A percentile compares a stretch with the other conserved stretches of the same genome.
Evolutionary conservation across 2,329 filamentous ascomycete genomes (phyloP).

Genomic region (Hypoxylon sp.): DNA sequence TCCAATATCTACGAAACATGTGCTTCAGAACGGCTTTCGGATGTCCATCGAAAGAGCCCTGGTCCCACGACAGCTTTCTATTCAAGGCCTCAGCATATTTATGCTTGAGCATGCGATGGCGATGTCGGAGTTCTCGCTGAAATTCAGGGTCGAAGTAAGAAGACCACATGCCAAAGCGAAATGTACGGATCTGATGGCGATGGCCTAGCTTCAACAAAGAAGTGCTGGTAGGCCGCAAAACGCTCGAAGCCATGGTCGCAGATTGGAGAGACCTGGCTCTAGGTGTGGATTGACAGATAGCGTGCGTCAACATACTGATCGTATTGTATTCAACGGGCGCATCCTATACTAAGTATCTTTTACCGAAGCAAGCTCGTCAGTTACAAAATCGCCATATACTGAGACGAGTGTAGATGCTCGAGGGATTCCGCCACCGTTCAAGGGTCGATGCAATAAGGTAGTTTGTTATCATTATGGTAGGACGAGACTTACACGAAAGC

Average conservation of each 20-base stretch:
- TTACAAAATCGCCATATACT: not conserved
- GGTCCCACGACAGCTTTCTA: conserved; percentile 64
- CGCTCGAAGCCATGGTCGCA: conserved; percentile 37
- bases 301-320: conserved; percentile 55
- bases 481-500: conserved; percentile 34
- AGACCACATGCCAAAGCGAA: conserved; percentile 66
- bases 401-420: not conserved
- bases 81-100: conserved; percentile 63
- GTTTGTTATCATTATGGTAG: not conserved
- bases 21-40: conserved; percentile 59
- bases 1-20: conserved; percentile 60
- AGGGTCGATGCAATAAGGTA: conserved; percentile 17
- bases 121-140: conserved; percentile 62
- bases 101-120: conserved; percentile 61
- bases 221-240: conserved; percentile 38
- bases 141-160: conserved; percentile 60
- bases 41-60: conserved; percentile 55
- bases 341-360: conserved; percentile 36
- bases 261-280: conserved; percentile 50
- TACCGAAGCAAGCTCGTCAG: conserved; percentile 18
- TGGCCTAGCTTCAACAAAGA: conserved; percentile 47
- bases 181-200: conserved; percentile 61
- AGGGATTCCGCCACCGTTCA: conserved; percentile 18
- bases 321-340: conserved; percentile 22
- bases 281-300: conserved; percentile 51